These are phyloP conservation scores for Serendipita sp. DNA, from an alignment of 1,284 basidiomycete species.

Conservation along the genomic window DNA sequence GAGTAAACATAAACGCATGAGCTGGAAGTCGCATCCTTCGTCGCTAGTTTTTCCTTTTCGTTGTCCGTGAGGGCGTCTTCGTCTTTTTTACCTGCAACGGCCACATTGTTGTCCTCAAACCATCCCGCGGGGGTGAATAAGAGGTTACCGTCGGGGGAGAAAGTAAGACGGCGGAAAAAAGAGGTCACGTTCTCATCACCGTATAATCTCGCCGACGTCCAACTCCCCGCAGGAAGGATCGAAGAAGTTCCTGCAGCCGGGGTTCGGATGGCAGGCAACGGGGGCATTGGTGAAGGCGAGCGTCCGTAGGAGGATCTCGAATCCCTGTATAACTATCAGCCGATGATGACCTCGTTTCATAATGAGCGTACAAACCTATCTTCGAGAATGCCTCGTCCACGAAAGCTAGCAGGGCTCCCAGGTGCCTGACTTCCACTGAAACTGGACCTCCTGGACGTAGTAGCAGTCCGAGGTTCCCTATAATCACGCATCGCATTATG, in stretches of 20 bases:
- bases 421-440: conserved; percentile 6
- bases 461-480: neutral
- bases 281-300: conserved; percentile 83
- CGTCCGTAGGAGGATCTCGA: conserved; percentile 39
- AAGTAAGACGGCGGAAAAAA: conserved; percentile 88
- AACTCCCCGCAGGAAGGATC: conserved; percentile 23
- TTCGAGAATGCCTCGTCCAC: neutral
- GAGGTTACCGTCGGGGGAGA: conserved; percentile 88
- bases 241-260: conserved; percentile 34
- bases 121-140: conserved; percentile 91
- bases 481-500: neutral
- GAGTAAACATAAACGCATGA: conserved; percentile 92
- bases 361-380: neutral
- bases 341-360: neutral
- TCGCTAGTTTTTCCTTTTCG: conserved; percentile 19
- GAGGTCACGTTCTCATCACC: conserved; percentile 93
- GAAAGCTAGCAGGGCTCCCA: conserved; percentile 5
- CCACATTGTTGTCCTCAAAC: conserved; percentile 59
- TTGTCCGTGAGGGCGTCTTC: conserved; percentile 6
- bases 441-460: neutral
- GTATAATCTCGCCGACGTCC: conserved; percentile 43
- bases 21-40: conserved; percentile 22
- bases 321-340: neutral
- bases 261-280: conserved; percentile 72
- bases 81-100: neutral